A percentile compares a stretch with the other conserved stretches of the same genome.
Evolutionary conservation across 768 basidiomycete species (phyloP).

Genomic region (Boletellus ananas): DNA sequence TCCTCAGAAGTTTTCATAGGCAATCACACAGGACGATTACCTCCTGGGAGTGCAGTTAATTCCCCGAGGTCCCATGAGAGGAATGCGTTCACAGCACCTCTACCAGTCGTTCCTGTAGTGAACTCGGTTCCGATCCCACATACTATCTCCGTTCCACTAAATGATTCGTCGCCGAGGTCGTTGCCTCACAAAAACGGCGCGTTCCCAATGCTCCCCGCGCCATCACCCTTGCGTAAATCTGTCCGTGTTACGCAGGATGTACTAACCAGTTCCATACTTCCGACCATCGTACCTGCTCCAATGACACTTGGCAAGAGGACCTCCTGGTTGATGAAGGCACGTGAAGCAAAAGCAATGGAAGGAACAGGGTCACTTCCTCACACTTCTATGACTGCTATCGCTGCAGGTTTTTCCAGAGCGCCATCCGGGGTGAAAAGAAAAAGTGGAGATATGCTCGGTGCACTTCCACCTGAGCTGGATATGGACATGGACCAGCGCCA

Average conservation of each 20-base stretch:
- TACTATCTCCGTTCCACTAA: constrained; percentile 35
- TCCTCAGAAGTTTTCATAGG: not conserved
- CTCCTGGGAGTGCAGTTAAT: not conserved
- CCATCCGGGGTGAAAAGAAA: constrained; percentile 55
- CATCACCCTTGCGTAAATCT: constrained; percentile 68
- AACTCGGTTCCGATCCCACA: constrained; percentile 5
- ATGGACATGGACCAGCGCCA: constrained; percentile 42
- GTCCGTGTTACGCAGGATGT: constrained; percentile 49
- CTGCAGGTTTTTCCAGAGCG: constrained; percentile 8
- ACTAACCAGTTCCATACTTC: constrained; percentile 30
- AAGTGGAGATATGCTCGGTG: constrained; percentile 47
- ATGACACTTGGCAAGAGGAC: constrained; percentile 59
- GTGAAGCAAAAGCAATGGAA: constrained; percentile 70
- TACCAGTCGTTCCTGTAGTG: constrained; percentile 15
- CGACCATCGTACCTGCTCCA: constrained; percentile 34
- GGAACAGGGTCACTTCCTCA: constrained; percentile 31
- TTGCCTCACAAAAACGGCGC: constrained; percentile 38
- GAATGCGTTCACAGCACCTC: constrained; percentile 23
- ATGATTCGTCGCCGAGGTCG: constrained; percentile 28
- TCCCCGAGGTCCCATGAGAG: constrained; percentile 8
- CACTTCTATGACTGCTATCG: constrained; percentile 1
- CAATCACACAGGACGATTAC: constrained; percentile 21
- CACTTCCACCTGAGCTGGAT: constrained; percentile 10
- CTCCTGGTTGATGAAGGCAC: constrained; percentile 77
- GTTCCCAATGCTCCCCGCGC: constrained; percentile 66